Conservation (phyloP, 129 eudicot species). For the Helichrysum umbraculigerum region DNA sequence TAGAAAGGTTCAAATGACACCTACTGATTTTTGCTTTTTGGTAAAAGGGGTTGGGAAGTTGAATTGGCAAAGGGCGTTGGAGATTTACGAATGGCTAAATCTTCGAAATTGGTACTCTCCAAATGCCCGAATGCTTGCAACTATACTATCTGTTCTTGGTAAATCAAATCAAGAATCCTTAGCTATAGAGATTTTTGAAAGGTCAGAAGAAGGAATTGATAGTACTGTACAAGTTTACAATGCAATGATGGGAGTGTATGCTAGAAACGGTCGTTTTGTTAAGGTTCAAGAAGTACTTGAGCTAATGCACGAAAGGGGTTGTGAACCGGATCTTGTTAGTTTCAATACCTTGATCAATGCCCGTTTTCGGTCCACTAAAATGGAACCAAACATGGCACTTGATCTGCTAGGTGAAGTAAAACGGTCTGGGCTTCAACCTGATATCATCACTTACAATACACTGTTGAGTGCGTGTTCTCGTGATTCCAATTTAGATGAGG, state of each 20-base stretch:
- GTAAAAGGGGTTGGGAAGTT: slow-evolving; percentile 82
- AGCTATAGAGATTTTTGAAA: slow-evolving; percentile 77
- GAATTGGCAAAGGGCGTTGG: slow-evolving; percentile 89
- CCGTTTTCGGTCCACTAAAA: slow-evolving; percentile 68
- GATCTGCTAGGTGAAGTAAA: slow-evolving; percentile 70
- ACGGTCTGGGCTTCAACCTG: slow-evolving; percentile 77
- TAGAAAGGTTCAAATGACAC: slow-evolving; percentile 84
- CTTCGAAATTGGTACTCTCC: slow-evolving; percentile 76
- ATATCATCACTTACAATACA: slow-evolving; percentile 90
- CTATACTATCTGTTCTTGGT: slow-evolving; percentile 78
- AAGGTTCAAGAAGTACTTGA: slow-evolving; percentile 78
- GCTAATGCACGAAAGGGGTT: slow-evolving; percentile 75
- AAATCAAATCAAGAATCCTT: slow-evolving; percentile 88
- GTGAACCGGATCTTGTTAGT: slow-evolving; percentile 84
- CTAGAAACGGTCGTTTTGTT: slow-evolving; percentile 66
- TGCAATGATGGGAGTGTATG: slow-evolving; percentile 99
- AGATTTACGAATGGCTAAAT: slow-evolving; percentile 94
- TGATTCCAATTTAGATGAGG: slow-evolving; percentile 83
- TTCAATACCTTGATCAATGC: slow-evolving; percentile 92
- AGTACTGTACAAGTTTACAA: slow-evolving; percentile 84
- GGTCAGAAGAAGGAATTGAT: slow-evolving; percentile 63
- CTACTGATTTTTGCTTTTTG: slow-evolving; percentile 85
- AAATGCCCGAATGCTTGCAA: slow-evolving; percentile 81
- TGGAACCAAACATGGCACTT: slow-evolving; percentile 65
- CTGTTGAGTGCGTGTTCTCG: slow-evolving; percentile 93